A percentile compares a stretch with the other conserved stretches of the same genome.
Conservation (phyloP, 768 basidiomycete species). For the Boletus patriciae region DNA sequence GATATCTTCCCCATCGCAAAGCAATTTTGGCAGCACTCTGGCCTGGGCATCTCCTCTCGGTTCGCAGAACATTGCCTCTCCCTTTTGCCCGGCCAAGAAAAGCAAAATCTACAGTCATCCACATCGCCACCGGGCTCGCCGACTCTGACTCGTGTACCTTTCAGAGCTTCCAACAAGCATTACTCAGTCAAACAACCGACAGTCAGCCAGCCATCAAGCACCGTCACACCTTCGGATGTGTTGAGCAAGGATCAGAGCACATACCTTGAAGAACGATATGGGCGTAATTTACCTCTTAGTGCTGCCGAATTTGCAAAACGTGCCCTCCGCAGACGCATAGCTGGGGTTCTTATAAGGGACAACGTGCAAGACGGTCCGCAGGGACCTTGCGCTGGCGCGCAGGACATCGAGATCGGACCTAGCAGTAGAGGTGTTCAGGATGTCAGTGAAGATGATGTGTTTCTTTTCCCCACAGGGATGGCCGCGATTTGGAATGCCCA, state of each 20-base stretch:
- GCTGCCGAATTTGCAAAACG: slow-evolving; percentile 81
- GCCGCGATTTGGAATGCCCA: slow-evolving; percentile 92
- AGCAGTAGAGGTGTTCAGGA: slow-evolving; percentile 67
- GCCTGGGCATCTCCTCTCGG: slow-evolving; percentile 86
- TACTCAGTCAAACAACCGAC: slow-evolving; percentile 42
- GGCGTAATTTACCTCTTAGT: slow-evolving; percentile 77
- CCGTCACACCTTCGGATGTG: slow-evolving; percentile 38
- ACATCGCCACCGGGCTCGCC: slow-evolving; percentile 27
- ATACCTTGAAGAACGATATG: slow-evolving; percentile 94
- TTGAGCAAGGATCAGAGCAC: slow-evolving; percentile 61
- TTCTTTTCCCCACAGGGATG: slow-evolving; percentile 87
- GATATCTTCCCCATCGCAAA: slow-evolving; percentile 67
- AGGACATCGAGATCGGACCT: slow-evolving; percentile 52
- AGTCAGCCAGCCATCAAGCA: slow-evolving; percentile 4
- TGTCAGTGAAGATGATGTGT: slow-evolving; percentile 86
- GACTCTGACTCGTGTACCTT: slow-evolving; percentile 32
- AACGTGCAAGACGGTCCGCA: slow-evolving; percentile 31
- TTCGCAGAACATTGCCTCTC: slow-evolving; percentile 80
- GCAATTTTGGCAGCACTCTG: slow-evolving; percentile 96
- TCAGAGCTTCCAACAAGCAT: slow-evolving; percentile 55
- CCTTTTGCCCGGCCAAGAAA: slow-evolving; percentile 53
- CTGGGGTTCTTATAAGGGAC: slow-evolving; percentile 78
- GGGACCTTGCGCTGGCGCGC: slow-evolving; percentile 44
- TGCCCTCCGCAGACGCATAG: slow-evolving; percentile 84
- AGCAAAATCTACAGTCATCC: slow-evolving; percentile 21